Conservation (phyloP, 1,139 yeast genomes). For the Candida freyschussii region DNA sequence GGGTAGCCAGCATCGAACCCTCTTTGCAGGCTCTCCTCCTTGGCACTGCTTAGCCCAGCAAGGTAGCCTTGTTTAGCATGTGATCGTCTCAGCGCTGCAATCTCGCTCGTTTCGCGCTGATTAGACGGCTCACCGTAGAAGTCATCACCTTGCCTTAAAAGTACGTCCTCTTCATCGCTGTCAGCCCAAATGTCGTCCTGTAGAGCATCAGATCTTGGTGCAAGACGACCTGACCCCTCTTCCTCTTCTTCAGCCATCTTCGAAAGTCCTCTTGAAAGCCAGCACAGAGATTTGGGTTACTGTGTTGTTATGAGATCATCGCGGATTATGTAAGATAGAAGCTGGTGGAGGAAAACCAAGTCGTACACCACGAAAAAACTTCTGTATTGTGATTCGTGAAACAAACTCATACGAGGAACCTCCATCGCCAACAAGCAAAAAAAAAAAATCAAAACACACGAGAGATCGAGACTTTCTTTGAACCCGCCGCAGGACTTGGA, state of each 20-base stretch:
- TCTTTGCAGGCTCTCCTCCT: constrained; percentile 63
- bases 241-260: constrained; percentile 3
- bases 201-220: no score
- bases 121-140: constrained; percentile 19
- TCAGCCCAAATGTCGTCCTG: constrained; percentile 43
- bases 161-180: constrained; percentile 27
- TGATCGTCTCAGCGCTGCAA: constrained; percentile 43
- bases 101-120: constrained; percentile 22
- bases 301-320: no score
- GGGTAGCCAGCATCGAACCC: constrained; percentile 85
- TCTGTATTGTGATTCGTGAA: no score
- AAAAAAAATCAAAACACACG: no score
- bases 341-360: no score
- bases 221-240: constrained; percentile 3
- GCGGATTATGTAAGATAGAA: no score
- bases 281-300: no score
- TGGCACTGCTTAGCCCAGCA: constrained; percentile 71
- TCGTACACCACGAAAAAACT: no score
- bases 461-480: no score
- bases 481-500: no score
- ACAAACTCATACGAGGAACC: background rate
- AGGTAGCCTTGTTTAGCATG: constrained; percentile 81
- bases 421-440: no score
- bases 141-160: constrained; percentile 13
- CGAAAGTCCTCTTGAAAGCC: constrained; percentile 7